Conservation (phyloP, 306 rosid genomes). For the Heteromeles arbutifolia region DNA sequence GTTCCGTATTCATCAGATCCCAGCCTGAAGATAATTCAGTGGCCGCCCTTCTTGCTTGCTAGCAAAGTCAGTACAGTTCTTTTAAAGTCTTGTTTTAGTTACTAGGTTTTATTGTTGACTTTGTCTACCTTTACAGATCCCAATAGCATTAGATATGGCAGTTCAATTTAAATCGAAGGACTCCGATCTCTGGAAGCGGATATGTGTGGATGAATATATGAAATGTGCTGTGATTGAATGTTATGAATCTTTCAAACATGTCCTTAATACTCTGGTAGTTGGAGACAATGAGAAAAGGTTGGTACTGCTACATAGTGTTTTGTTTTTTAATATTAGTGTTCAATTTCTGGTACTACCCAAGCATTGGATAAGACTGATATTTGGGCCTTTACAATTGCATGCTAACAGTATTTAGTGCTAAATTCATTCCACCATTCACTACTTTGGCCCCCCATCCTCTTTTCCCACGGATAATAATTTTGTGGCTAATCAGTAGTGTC, state of each 20-base stretch:
- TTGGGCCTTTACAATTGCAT: neutral
- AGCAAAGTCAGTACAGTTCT: conserved; percentile 66
- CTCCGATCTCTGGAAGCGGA: conserved; percentile 91
- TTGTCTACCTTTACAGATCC: conserved; percentile 55
- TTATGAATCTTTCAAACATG: conserved; percentile 71
- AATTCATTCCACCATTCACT: neutral
- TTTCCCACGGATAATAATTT: neutral
- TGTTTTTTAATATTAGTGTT: neutral
- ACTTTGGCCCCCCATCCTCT: neutral
- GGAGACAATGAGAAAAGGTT: conserved; percentile 92
- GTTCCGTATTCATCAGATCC: conserved; percentile 96
- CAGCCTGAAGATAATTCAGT: conserved; percentile 78
- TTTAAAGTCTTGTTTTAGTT: conserved; percentile 15
- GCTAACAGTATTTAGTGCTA: neutral
- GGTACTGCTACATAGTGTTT: conserved; percentile 10
- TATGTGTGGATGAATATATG: conserved; percentile 86
- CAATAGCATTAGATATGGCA: conserved; percentile 92
- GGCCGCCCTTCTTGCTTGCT: conserved; percentile 98
- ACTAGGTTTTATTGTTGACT: conserved; percentile 24
- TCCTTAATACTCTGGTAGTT: conserved; percentile 59
- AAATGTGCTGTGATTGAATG: conserved; percentile 92
- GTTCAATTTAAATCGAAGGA: conserved; percentile 80
- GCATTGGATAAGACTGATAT: neutral
- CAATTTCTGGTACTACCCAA: conserved; percentile 1
- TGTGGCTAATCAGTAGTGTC: neutral